Percentiles rank a stretch among this genome's conserved stretches.
These are phyloP conservation scores for Blastocystis sp. DNA, from an alignment of 352 stramenopile species.

Conservation along the genomic window DNA sequence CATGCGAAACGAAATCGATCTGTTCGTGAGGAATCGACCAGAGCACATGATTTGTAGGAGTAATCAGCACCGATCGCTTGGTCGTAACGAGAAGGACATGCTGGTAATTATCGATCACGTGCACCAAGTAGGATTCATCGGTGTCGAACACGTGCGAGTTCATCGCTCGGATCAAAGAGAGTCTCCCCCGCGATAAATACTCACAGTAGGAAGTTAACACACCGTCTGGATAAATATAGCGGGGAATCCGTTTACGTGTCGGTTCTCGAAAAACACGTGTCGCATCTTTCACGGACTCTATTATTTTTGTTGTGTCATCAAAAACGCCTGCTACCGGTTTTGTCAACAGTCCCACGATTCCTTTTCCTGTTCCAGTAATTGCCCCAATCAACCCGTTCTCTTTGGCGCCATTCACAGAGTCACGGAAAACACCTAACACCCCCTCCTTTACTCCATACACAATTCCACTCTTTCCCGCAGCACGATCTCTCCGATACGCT, in stretches of 20 bases:
- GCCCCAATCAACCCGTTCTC: slow-evolving; percentile 72
- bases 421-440: slow-evolving; percentile 70
- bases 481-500: not conserved
- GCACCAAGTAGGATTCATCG: not conserved
- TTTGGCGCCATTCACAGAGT: slow-evolving; percentile 70
- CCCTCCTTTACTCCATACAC: slow-evolving; percentile 70
- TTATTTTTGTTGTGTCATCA: slow-evolving; percentile 72
- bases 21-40: not conserved
- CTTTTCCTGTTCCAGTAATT: slow-evolving; percentile 72
- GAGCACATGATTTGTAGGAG: not conserved
- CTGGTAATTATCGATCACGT: not conserved
- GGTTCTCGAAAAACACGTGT: not conserved
- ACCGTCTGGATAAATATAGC: slow-evolving; percentile 6
- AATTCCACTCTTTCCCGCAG: slow-evolving; percentile 67
- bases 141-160: not conserved
- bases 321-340: slow-evolving; percentile 76
- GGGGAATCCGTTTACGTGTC: not conserved
- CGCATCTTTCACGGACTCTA: slow-evolving; percentile 71
- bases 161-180: not conserved
- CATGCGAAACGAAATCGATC: not conserved
- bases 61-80: not conserved
- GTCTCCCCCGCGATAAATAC: not conserved
- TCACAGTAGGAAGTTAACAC: not conserved
- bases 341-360: slow-evolving; percentile 72
- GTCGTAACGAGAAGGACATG: not conserved